Conservation (phyloP, 257 asterid species). For the Anisodus acutangulus region DNA sequence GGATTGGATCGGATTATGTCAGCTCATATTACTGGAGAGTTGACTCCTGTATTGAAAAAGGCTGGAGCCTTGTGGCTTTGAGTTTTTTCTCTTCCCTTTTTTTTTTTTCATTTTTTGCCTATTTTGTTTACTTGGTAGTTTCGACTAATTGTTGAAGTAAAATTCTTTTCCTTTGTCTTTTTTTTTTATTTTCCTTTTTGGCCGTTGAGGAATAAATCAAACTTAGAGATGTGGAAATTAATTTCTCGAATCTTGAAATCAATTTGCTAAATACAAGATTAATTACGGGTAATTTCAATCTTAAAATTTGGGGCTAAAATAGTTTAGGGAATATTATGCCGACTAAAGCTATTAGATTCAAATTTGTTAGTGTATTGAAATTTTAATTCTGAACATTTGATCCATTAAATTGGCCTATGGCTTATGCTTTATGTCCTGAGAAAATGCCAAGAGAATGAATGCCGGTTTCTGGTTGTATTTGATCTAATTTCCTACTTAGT, state of each 20-base stretch:
- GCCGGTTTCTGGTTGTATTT: neutral
- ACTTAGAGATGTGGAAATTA: neutral
- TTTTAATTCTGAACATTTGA: neutral
- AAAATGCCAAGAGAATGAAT: neutral
- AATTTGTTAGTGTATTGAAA: neutral
- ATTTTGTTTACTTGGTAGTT: neutral
- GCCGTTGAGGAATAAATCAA: neutral
- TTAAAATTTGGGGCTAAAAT: too few species aligned
- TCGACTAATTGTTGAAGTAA: neutral
- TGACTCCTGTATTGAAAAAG: conserved; percentile 72
- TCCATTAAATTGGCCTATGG: neutral
- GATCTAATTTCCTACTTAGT: neutral
- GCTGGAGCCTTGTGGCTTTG: conserved; percentile 92
- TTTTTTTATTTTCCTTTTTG: neutral
- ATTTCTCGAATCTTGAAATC: neutral
- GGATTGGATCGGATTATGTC: conserved; percentile 79
- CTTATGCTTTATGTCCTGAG: neutral
- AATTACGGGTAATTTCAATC: too few species aligned
- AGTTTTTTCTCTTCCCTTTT: neutral
- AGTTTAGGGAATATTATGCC: too few species aligned
- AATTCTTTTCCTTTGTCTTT: neutral
- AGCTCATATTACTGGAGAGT: conserved; percentile 77
- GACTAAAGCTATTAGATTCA: too few species aligned
- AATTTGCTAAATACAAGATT: too few species aligned
- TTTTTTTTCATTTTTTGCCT: too few species aligned